These are phyloP conservation scores for Euphrasia confusa DNA, from an alignment of 257 asterid species.

Conservation along the genomic window DNA sequence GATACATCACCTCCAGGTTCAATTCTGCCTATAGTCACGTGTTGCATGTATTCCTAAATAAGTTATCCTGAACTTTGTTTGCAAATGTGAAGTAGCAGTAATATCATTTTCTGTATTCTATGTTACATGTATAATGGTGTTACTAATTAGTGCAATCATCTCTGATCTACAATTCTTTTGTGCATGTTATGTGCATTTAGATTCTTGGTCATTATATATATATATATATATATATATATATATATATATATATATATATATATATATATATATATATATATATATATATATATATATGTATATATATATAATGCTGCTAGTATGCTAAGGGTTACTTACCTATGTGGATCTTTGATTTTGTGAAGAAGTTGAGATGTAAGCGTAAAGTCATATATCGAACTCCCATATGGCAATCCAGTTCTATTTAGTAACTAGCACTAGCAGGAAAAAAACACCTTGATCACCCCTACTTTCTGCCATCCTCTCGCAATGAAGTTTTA, in stretches of 20 bases:
- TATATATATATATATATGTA: too few species aligned
- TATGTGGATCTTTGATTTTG: background rate
- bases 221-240: too few species aligned
- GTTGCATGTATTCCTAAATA: background rate
- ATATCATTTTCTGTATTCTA: background rate
- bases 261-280: too few species aligned
- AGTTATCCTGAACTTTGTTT: conserved; percentile 5
- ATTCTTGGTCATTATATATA: too few species aligned
- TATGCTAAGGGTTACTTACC: conserved; percentile 1
- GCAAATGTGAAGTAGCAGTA: background rate
- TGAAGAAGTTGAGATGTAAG: conserved; percentile 1
- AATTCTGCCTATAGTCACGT: conserved; percentile 17
- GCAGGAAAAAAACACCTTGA: too few species aligned
- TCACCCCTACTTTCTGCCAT: background rate
- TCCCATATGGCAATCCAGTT: too few species aligned
- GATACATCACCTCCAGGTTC: conserved; percentile 74
- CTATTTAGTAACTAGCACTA: too few species aligned
- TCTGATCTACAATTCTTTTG: background rate
- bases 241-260: too few species aligned
- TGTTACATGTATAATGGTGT: background rate
- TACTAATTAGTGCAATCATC: background rate
- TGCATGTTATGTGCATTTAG: too few species aligned
- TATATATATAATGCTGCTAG: conserved; percentile 7
- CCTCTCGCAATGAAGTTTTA: background rate
- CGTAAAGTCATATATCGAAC: background rate